Percentiles rank a stretch among this genome's conserved stretches.
phyloP scores from a whole-genome alignment of 176 grass and related monocot genomes.

The Microstegium vimineum region DNA sequence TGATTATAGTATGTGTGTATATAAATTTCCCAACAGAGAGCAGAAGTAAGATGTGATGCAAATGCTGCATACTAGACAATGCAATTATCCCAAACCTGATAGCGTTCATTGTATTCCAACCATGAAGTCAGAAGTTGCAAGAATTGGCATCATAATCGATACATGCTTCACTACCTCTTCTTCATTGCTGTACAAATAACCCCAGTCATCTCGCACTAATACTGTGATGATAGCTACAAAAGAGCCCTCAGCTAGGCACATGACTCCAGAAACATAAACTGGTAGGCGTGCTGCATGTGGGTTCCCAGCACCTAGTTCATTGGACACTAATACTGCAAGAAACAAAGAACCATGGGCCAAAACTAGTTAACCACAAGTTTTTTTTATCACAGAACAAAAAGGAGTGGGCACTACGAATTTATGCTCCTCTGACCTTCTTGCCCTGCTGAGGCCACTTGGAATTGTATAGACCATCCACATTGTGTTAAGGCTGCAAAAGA shows the following conservation, averaged over 20 bases:
- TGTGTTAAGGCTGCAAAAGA: slow-evolving; percentile 71
- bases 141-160: slow-evolving; percentile 82
- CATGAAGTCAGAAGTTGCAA: slow-evolving; percentile 86
- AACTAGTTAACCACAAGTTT: slow-evolving; percentile 6
- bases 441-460: slow-evolving; percentile 88
- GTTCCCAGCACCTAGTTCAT: slow-evolving; percentile 80
- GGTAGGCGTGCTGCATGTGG: slow-evolving; percentile 52
- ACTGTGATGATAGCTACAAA: slow-evolving; percentile 56
- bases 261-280: slow-evolving; percentile 51
- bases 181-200: slow-evolving; percentile 78
- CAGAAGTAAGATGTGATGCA: not conserved
- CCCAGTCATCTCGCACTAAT: slow-evolving; percentile 60
- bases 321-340: slow-evolving; percentile 85
- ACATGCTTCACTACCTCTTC: slow-evolving; percentile 63
- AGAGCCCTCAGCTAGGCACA: slow-evolving; percentile 59
- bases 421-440: slow-evolving; percentile 47
- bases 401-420: not conserved
- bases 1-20: not conserved
- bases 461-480: slow-evolving; percentile 99
- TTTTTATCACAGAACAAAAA: not conserved
- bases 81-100: slow-evolving; percentile 55
- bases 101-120: slow-evolving; percentile 89
- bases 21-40: not conserved
- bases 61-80: not conserved
- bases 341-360: not conserved